Base-by-base conservation (phyloP, 108 stramenopile genomes). In the Nitzschia sp. region DNA sequence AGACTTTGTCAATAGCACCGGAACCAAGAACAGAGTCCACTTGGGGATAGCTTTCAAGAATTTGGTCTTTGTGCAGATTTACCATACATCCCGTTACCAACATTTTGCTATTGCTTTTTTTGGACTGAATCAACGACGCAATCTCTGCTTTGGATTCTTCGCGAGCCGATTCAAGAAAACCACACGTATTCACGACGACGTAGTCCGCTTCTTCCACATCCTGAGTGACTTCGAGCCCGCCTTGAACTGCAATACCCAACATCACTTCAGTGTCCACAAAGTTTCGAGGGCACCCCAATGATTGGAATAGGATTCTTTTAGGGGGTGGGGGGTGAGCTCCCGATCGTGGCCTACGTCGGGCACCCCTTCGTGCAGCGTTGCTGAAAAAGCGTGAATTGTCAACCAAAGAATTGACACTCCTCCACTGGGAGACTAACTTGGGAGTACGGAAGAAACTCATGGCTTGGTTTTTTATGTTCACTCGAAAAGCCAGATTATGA, bases 201-300 rank as follows among this genome's bases (percentile, higher is more conserved):
- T 70, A 74, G 46, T 80, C 79, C 19, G 79, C 79, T 1, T 71
- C 57, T 21, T 65, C 17, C 0, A 52, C 10, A 51, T 71, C 54
- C 20, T 50, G 40, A 10, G 79, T 70, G 11, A 68, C 34, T 57
- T 75, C 69, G 53, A 74, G 57, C 0, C 66, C 70, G 0, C 51
- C 56, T 20, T 66, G 39, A 25, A 80, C 64, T 39, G 63, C 38
- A 22, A 68, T 24, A 8, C 79, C 79, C 60, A 75, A 34, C 79
- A 80, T 80, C 41, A 80, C 70, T 67, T 80, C 79, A 39, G 79
- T 80, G 62, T 80, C 79, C 11, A 80, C 79, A 66, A 80, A 75
- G 51, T 80, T 80, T 22, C 79, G 73, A 17, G 79, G 73, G 56
- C 79, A 80, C 17, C 79, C 79, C 52, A 80, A 42, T 7, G 79